Base-by-base conservation (phyloP, 192 early-diverging fungal species). In the Obelidium mucronatum region DNA sequence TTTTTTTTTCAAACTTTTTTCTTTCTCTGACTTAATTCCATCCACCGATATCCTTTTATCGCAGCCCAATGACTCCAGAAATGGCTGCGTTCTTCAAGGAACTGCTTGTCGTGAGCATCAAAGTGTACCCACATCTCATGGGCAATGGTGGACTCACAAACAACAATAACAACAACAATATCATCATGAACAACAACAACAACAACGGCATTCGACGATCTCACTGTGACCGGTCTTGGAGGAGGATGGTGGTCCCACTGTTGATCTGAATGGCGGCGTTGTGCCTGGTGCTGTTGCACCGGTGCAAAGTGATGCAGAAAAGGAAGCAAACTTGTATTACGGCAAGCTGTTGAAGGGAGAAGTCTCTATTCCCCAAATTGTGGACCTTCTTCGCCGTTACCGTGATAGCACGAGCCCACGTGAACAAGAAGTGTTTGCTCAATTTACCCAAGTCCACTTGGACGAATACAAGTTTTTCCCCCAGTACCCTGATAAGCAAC, bases 381-480 rank as follows among this genome's bases (percentile, higher is more conserved):
- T 98, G 33, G 93, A 95, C 17, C 80, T 93, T 8, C 84, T 99
- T 28, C 87, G 91, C 72, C 85, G 84, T 17, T 92, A 94, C 77
- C 94, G 94, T 66, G 91, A 90, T 60, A 96, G 96, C 30, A 72
- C 88, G 19, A 89, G 90, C 62, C 76, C 84, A 30, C 84, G 90
- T 28, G 94, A 94, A 71, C 92, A 92, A 79, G 92, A 96, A 55
- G 90, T 93, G 5, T 98, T 90, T 80, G 87, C 90, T 8, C 95
- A 92, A 76, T 96, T 98, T 89, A 91, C 96, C 8, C 92, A 95
- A 81, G 94, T 94, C 65, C 90, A 97, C 37, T 93, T 99, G 81
- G 98, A 98, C 71, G 98, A 99, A 81, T 97, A 94, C 81, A 91
- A 93, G 67, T 97, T 94, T 76, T 96, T 99, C 67, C 85, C 92